Evolutionary conservation across 495 filamentous ascomycete species (phyloP).

Genomic region (Penicillium crystallinum): DNA sequence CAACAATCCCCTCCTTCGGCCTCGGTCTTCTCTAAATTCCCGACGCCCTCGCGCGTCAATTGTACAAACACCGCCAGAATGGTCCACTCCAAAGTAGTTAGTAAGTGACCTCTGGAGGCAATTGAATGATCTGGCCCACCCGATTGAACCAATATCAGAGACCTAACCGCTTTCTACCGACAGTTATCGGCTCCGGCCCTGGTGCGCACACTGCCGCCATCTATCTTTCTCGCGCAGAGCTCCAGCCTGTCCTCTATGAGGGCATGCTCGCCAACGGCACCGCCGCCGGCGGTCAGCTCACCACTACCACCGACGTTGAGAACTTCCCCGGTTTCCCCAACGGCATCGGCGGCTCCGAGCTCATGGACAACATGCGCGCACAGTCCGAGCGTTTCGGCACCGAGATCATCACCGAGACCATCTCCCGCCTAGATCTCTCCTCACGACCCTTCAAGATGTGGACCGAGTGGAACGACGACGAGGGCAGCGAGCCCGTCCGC

Average conservation of each 20-base stretch:
- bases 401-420: conserved; percentile 84
- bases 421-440: conserved; percentile 81
- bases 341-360: conserved; percentile 73
- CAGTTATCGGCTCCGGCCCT: conserved; percentile 85
- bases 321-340: conserved; percentile 94
- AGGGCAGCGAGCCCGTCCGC: conserved; percentile 55
- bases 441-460: conserved; percentile 86
- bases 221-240: conserved; percentile 89
- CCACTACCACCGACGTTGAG: conserved; percentile 96
- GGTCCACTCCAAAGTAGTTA: conserved; percentile 79
- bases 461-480: conserved; percentile 74
- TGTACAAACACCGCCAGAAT: conserved; percentile 42
- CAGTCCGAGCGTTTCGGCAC: conserved; percentile 92
- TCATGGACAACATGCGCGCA: conserved; percentile 94
- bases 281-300: conserved; percentile 92
- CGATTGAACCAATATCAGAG: neutral
- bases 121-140: neutral
- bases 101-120: conserved; percentile 40
- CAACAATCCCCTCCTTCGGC: conserved; percentile 46
- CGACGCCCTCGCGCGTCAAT: conserved; percentile 43
- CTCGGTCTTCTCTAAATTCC: conserved; percentile 31
- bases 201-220: conserved; percentile 96
- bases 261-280: conserved; percentile 97
- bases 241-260: conserved; percentile 88
- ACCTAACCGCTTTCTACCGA: conserved; percentile 14